Percentiles rank a stretch among this genome's conserved stretches.
Conservation (phyloP, 2,329 filamentous ascomycete species). For the Dothideomycetidae sp. region DNA sequence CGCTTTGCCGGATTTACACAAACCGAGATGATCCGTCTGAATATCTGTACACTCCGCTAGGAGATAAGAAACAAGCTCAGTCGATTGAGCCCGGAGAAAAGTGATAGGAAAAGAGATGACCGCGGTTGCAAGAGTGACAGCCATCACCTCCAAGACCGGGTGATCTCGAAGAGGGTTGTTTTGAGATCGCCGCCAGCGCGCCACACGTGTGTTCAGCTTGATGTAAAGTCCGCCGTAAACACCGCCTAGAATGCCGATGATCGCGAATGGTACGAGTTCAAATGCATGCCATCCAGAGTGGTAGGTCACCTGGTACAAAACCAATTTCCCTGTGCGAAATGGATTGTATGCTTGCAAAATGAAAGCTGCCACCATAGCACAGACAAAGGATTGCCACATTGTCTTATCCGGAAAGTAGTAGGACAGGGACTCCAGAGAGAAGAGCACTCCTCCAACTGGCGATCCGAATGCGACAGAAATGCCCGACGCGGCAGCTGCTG, state of each 20-base stretch:
- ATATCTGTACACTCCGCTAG: conserved; percentile 81
- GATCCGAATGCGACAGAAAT: conserved; percentile 92
- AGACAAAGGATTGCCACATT: conserved; percentile 99
- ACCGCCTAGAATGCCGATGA: conserved; percentile 82
- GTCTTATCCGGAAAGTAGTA: conserved; percentile 99
- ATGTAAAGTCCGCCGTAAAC: conserved; percentile 91
- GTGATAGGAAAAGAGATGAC: conserved; percentile 90
- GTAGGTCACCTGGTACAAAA: conserved; percentile 91
- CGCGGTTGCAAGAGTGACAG: conserved; percentile 69
- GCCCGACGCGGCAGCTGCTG: conserved; percentile 78
- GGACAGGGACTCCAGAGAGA: conserved; percentile 89
- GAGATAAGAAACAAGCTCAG: conserved; percentile 78
- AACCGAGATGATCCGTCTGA: conserved; percentile 71
- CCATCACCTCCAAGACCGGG: conserved; percentile 64
- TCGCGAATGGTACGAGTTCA: conserved; percentile 73
- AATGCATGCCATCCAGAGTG: conserved; percentile 87
- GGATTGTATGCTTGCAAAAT: conserved; percentile 86
- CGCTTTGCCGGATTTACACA: conserved; percentile 76
- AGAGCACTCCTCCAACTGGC: conserved; percentile 85
- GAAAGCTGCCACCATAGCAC: conserved; percentile 95
- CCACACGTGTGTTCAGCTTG: conserved; percentile 78
- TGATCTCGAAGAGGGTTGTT: conserved; percentile 46
- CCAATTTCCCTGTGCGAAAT: conserved; percentile 87
- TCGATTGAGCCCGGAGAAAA: conserved; percentile 87
- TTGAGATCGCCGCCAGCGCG: conserved; percentile 62